Evolutionary conservation across 2,329 filamentous ascomycete genomes (phyloP), one percentile per base, ranked within the genome.

Genomic region (Colletotrichum sidae): DNA sequence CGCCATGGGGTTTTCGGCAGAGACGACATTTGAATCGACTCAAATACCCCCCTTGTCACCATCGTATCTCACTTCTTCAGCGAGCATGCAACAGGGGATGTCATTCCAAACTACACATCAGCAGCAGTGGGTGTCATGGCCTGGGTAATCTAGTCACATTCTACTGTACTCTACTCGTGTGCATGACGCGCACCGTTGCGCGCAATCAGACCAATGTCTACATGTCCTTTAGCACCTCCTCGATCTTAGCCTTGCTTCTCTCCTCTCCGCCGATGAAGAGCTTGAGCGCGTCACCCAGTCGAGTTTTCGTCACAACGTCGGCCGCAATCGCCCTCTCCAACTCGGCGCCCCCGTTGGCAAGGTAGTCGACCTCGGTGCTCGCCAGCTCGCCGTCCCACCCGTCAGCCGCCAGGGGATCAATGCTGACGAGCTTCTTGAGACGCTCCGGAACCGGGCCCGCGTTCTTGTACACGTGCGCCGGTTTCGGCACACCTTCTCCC

Each of bases 281-380:
- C 25, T 75, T 73, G 37, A 83, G 68, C 9, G 80, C 80, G 59
- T 77, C 74, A 12, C 71, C 71, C 15, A 83, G 70, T 5, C 80
- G 74, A n/a, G 73, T 73, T 42, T 72, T 73, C 1, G 77, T 75
- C 34, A 78, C 70, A 1, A 76, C 69, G 50, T 84, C 81, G 10
- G 72, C 72, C 38, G 73, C 73, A 55, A 82, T 80, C 6, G 81
- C 79, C 57, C 77, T 77, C 10, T 81, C 75, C 25, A 86, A 73
- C 61, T 74, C 76, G 37, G 69, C 76, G 5, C 83, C 83, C 7
- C 76, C 75, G 54, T 84, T 75, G 6, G 78, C 78, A 12, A 85
- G 77, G 63, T 83, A 85, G 68, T 85, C 81, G 2, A 81, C 72
- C 17, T 79, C 74, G 2, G 77, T 79, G 35, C 73, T 73, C 0